A percentile compares a stretch with the other conserved stretches of the same genome.
Conservation (phyloP, 2,329 filamentous ascomycete species). For the Botryotinia convoluta region DNA sequence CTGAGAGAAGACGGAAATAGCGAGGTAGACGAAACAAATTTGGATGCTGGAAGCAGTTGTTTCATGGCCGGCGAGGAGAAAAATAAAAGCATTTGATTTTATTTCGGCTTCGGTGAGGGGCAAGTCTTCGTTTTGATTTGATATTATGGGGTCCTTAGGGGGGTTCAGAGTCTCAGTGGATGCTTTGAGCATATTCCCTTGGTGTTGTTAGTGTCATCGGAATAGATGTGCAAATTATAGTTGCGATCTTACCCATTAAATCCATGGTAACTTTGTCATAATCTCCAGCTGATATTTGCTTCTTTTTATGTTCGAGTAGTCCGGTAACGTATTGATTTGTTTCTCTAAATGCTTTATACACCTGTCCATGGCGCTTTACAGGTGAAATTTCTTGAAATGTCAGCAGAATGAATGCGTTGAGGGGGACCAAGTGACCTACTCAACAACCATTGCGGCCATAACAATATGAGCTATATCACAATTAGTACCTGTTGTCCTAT, state of each 20-base stretch:
- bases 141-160: not conserved
- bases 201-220: not conserved
- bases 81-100: conserved; percentile 37
- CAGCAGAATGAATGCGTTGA: not conserved
- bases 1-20: conserved; percentile 27
- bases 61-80: conserved; percentile 39
- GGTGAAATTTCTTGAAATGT: conserved; percentile 35
- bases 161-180: conserved; percentile 18
- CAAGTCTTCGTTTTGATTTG: conserved; percentile 8
- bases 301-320: conserved; percentile 42
- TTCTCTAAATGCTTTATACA: conserved; percentile 44
- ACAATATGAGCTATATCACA: not conserved
- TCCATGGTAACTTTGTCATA: conserved; percentile 31
- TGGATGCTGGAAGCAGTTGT: conserved; percentile 38
- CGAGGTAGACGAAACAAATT: conserved; percentile 35
- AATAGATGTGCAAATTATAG: not conserved
- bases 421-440: conserved; percentile 30
- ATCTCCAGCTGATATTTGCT: conserved; percentile 29
- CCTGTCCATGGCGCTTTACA: conserved; percentile 43
- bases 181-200: conserved; percentile 30
- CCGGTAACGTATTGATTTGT: conserved; percentile 53
- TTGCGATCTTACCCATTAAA: conserved; percentile 26
- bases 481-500: not conserved
- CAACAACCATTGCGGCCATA: conserved; percentile 46
- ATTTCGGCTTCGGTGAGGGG: conserved; percentile 34